Evolutionary conservation across 2,329 filamentous ascomycete genomes (phyloP).

Genomic region (Waltergamsia citrina): DNA sequence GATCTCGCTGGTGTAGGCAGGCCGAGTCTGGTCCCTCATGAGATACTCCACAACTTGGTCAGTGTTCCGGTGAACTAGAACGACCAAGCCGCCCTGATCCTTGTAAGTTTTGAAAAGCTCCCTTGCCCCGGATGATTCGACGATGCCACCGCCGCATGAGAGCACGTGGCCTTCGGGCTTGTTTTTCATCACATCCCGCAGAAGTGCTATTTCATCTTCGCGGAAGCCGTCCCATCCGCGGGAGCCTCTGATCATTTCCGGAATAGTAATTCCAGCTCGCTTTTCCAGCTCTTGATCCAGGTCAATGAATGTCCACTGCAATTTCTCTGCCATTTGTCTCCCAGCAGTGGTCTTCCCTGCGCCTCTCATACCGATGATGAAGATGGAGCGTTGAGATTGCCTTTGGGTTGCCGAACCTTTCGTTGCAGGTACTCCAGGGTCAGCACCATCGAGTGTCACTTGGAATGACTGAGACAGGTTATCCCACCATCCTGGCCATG

Average conservation of each 20-base stretch:
- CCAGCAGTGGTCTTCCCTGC: slow-evolving; percentile 95
- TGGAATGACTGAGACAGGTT: slow-evolving; percentile 69
- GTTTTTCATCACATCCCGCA: slow-evolving; percentile 65
- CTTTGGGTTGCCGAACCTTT: background rate
- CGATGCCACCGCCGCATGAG: slow-evolving; percentile 87
- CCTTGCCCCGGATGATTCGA: slow-evolving; percentile 75
- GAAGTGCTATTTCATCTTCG: slow-evolving; percentile 63
- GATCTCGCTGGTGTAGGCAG: slow-evolving; percentile 89
- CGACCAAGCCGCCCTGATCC: slow-evolving; percentile 68
- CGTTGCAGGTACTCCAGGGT: slow-evolving; percentile 23
- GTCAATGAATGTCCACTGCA: slow-evolving; percentile 74
- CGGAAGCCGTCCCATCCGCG: slow-evolving; percentile 85
- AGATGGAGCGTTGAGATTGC: slow-evolving; percentile 78
- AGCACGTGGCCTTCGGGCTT: slow-evolving; percentile 72
- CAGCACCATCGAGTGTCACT: slow-evolving; percentile 66
- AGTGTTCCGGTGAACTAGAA: slow-evolving; percentile 82
- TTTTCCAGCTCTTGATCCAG: slow-evolving; percentile 81
- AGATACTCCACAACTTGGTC: slow-evolving; percentile 84
- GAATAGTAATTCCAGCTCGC: slow-evolving; percentile 65
- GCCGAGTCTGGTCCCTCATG: slow-evolving; percentile 78
- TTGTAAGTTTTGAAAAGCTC: slow-evolving; percentile 66
- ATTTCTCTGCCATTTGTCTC: slow-evolving; percentile 67
- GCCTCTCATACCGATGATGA: slow-evolving; percentile 95
- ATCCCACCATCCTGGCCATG: slow-evolving; percentile 99
- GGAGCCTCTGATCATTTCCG: slow-evolving; percentile 66